Evolutionary conservation across 352 stramenopile genomes (phyloP).

Genomic region (Aphanomyces euteiches): DNA sequence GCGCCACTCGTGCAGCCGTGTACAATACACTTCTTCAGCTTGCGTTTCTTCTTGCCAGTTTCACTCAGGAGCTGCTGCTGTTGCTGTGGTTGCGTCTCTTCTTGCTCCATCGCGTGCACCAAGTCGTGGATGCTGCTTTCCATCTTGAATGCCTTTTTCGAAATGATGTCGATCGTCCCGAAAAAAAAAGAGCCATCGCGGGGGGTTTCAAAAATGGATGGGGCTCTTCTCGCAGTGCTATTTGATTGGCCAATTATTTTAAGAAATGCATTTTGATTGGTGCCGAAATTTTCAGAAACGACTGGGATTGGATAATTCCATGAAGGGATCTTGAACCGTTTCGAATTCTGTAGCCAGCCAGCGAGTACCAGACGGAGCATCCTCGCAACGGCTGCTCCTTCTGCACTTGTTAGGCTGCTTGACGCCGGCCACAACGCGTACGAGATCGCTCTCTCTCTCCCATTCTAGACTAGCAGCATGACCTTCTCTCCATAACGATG

Average conservation of each 20-base stretch:
- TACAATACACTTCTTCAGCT: constrained; percentile 59
- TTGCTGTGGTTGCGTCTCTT: not conserved
- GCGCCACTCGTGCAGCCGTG: constrained; percentile 71
- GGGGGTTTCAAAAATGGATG: constrained; percentile 5
- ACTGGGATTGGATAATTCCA: not conserved
- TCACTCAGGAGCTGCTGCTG: not conserved
- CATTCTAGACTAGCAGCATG: too few relatives aligned
- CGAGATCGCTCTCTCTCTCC: too few relatives aligned
- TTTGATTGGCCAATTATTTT: constrained; percentile 17
- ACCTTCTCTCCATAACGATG: too few relatives aligned
- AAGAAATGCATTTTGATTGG: not conserved
- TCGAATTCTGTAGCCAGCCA: not conserved
- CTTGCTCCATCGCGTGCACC: constrained; percentile 14
- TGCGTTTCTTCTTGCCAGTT: constrained; percentile 52
- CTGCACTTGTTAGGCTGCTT: too few relatives aligned
- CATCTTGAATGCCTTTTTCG: not conserved
- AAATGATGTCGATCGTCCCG: constrained; percentile 12
- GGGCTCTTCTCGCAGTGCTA: not conserved
- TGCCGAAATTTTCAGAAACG: not conserved
- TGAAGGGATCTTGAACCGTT: constrained; percentile 13
- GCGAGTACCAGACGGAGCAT: too few relatives aligned
- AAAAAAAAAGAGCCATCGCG: not conserved
- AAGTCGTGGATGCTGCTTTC: constrained; percentile 10
- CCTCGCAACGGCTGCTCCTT: too few relatives aligned
- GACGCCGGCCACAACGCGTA: too few relatives aligned